phyloP scores from a whole-genome alignment of 2,329 filamentous ascomycete species.

The Fusarium denticulatum region DNA sequence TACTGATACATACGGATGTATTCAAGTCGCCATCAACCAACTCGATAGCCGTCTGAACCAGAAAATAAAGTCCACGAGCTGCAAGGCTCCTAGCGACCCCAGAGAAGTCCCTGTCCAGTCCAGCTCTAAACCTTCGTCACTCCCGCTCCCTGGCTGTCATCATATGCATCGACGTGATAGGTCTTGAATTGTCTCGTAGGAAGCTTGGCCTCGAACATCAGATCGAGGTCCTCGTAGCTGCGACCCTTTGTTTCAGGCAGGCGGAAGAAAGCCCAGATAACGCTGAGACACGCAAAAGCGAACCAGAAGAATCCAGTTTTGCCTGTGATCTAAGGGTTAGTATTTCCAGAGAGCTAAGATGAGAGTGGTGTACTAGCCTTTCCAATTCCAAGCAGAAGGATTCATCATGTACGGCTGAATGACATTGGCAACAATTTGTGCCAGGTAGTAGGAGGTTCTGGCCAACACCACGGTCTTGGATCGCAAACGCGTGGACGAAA shows the following conservation, averaged over 20 bases:
- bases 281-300: neutral
- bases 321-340: accelerated
- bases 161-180: neutral
- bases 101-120: accelerated
- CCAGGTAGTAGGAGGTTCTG: neutral
- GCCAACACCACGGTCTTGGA: neutral
- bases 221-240: neutral
- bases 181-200: neutral
- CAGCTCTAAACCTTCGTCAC: neutral
- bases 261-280: neutral
- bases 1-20: neutral
- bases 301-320: neutral
- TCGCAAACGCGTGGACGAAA: neutral
- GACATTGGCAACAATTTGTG: neutral
- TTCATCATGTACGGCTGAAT: neutral
- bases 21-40: neutral
- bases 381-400: neutral
- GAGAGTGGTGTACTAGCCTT: neutral
- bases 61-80: neutral
- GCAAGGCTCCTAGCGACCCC: accelerated
- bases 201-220: neutral
- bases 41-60: neutral
- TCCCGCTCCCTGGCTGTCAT: neutral
- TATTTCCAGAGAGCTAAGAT: neutral
- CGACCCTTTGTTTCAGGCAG: neutral